Conservation (phyloP, 805 yeast genomes). For the Candida gorgasii region DNA sequence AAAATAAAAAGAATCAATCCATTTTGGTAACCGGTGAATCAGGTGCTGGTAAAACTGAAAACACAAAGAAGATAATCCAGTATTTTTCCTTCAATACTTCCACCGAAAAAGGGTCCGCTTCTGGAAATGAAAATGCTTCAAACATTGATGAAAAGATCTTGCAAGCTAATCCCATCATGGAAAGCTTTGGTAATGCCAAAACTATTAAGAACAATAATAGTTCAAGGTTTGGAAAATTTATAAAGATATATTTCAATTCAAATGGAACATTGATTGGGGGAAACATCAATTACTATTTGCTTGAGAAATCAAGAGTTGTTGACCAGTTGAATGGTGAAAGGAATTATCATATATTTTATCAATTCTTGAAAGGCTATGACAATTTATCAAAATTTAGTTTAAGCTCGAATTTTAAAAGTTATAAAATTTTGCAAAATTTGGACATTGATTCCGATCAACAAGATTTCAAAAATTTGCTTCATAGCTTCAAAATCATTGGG, state of each 20-base stretch:
- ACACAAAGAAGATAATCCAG: slow-evolving; percentile 91
- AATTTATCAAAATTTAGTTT: slow-evolving; percentile 50
- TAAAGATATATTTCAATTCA: slow-evolving; percentile 68
- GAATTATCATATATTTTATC: slow-evolving; percentile 93
- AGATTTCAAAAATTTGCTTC: slow-evolving; percentile 62
- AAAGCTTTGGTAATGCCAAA: slow-evolving; percentile 96
- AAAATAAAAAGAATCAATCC: slow-evolving; percentile 75
- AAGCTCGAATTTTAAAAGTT: slow-evolving; percentile 36
- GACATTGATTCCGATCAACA: slow-evolving; percentile 59
- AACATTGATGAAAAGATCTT: slow-evolving; percentile 78
- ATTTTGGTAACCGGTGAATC: slow-evolving; percentile 98
- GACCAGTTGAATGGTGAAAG: slow-evolving; percentile 75
- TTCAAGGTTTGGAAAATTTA: slow-evolving; percentile 95
- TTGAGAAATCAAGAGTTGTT: slow-evolving; percentile 92
- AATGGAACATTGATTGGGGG: slow-evolving; percentile 81
- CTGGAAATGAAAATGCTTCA: too few relatives aligned
- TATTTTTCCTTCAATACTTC: slow-evolving; percentile 62
- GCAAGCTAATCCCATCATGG: slow-evolving; percentile 93
- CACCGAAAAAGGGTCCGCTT: background rate
- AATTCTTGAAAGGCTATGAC: slow-evolving; percentile 69
- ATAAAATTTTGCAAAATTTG: slow-evolving; percentile 59
- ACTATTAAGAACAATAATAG: slow-evolving; percentile 93
- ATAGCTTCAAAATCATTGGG: slow-evolving; percentile 75
- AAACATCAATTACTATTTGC: slow-evolving; percentile 87
- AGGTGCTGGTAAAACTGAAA: slow-evolving; percentile 99